Percentiles rank a stretch among this genome's conserved stretches.
Conservation (phyloP, 345 rosid species). For the Salix purpurea region DNA sequence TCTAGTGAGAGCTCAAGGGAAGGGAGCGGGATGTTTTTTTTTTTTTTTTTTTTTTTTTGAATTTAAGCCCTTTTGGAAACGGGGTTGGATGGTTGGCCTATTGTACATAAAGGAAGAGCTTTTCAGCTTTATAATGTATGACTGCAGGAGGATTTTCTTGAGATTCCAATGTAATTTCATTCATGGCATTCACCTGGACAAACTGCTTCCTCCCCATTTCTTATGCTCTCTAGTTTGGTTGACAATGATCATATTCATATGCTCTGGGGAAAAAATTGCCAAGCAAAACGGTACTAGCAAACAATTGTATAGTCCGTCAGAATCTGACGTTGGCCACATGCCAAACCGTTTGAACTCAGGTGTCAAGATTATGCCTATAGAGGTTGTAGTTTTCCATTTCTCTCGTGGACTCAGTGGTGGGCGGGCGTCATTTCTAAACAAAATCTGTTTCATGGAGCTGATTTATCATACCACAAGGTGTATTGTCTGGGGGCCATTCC, state of each 20-base stretch:
- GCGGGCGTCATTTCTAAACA: not conserved
- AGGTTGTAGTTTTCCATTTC: not conserved
- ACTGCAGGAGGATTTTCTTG: slow-evolving; percentile 21
- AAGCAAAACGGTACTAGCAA: not conserved
- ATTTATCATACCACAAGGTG: not conserved
- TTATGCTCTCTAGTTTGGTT: not conserved
- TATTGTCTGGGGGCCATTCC: not conserved
- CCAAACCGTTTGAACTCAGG: not conserved
- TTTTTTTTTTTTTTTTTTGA: slow-evolving; percentile 6
- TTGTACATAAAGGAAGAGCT: slow-evolving; percentile 61
- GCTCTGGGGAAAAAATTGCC: not conserved
- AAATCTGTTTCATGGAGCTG: not conserved
- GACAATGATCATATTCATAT: not conserved
- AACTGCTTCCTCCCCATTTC: not conserved
- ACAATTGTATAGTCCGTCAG: not conserved
- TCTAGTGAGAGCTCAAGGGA: slow-evolving; percentile 31
- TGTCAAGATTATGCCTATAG: not conserved
- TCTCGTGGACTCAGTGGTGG: not conserved
- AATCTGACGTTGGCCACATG: too few species aligned
- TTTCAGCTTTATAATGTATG: slow-evolving; percentile 28
- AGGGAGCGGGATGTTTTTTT: slow-evolving; percentile 24
- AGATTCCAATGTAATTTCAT: slow-evolving; percentile 23
- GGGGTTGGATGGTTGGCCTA: slow-evolving; percentile 35
- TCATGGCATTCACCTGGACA: slow-evolving; percentile 5
- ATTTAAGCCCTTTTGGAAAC: not conserved